phyloP scores from a whole-genome alignment of 2,329 filamentous ascomycete genomes.

The Cordyceps javanica region DNA sequence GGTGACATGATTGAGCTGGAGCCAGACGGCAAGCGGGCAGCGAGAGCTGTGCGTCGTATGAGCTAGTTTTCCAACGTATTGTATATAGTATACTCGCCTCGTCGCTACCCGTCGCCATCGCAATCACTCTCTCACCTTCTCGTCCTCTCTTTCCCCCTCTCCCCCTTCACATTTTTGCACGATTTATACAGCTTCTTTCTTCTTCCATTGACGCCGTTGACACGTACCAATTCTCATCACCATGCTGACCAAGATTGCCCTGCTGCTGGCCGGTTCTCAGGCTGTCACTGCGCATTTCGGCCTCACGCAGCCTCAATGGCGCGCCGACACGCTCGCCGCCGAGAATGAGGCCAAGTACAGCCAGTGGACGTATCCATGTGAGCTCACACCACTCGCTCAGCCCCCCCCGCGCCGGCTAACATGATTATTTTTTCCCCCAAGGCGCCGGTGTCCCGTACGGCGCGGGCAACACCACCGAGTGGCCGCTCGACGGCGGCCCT shows the following conservation, averaged over 20 bases:
- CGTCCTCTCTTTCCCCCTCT: background rate
- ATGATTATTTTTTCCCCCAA: slow-evolving; percentile 17
- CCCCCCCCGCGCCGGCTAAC: background rate
- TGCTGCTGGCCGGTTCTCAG: slow-evolving; percentile 29
- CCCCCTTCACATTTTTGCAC: too few relatives aligned
- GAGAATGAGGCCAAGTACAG: slow-evolving; percentile 34
- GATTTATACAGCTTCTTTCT: background rate
- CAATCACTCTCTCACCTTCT: background rate
- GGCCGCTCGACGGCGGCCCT: slow-evolving; percentile 45
- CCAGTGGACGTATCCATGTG: slow-evolving; percentile 49
- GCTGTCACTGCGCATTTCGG: slow-evolving; percentile 42
- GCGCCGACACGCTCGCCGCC: slow-evolving; percentile 38
- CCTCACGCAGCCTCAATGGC: slow-evolving; percentile 42
- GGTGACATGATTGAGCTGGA: background rate
- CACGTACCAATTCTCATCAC: background rate
- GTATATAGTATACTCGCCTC: background rate
- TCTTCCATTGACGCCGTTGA: too few relatives aligned
- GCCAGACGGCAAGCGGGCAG: background rate
- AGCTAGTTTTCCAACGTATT: background rate
- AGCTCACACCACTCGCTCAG: slow-evolving; percentile 16
- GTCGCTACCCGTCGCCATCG: background rate
- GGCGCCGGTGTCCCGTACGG: slow-evolving; percentile 43
- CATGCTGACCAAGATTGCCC: background rate
- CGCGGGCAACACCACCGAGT: slow-evolving; percentile 43
- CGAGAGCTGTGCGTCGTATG: background rate